Percentiles rank a stretch among this genome's conserved stretches.
These are phyloP conservation scores for Populus tomentosa DNA, from an alignment of 441 rosid genomes.

Conservation along the genomic window DNA sequence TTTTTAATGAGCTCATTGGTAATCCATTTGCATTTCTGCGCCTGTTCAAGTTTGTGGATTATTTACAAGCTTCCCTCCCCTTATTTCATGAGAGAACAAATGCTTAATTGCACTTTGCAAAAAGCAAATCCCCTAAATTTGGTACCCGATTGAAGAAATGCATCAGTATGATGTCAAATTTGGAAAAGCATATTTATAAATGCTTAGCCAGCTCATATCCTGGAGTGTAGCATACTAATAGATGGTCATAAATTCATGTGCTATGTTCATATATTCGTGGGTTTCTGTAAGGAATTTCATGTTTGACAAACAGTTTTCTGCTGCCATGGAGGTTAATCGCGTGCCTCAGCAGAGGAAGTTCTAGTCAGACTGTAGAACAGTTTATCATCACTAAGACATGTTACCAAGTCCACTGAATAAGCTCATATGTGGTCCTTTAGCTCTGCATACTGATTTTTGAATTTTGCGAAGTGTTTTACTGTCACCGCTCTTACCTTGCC, in stretches of 20 bases:
- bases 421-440: not conserved
- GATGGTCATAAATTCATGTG: not conserved
- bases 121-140: not conserved
- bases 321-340: not conserved
- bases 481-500: not conserved
- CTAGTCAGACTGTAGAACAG: not conserved
- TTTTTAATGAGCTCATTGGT: not conserved
- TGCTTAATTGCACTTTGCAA: not conserved
- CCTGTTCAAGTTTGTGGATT: not conserved
- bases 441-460: not conserved
- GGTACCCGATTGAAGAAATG: not conserved
- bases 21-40: not conserved
- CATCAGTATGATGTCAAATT: not conserved
- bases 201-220: not conserved
- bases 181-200: not conserved
- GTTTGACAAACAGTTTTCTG: not conserved
- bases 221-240: not conserved
- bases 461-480: not conserved
- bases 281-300: not conserved
- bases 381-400: not conserved
- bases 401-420: not conserved
- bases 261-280: too few species aligned
- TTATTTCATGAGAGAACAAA: not conserved
- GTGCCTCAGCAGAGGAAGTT: not conserved
- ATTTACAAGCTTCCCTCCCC: slow-evolving; percentile 4